Conservation (phyloP, 495 filamentous ascomycete genomes). For the Delitschia confertaspora region DNA sequence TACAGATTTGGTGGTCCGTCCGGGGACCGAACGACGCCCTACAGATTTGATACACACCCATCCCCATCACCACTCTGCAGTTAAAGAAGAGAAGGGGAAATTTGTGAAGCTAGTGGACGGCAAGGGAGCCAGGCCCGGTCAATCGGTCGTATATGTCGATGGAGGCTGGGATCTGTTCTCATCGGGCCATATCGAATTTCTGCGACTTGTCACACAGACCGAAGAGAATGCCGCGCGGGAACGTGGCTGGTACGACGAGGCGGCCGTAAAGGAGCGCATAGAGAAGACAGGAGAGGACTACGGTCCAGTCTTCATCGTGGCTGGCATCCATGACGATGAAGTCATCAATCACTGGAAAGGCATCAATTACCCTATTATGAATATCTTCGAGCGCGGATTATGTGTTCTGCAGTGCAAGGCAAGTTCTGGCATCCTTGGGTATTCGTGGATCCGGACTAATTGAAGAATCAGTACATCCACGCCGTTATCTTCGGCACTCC, state of each 20-base stretch:
- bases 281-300: constrained; percentile 59
- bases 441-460: constrained; percentile 10
- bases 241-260: constrained; percentile 64
- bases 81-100: constrained; percentile 27
- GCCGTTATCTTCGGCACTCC: constrained; percentile 82
- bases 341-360: constrained; percentile 95
- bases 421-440: constrained; percentile 30
- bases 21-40: not conserved
- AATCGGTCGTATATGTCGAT: constrained; percentile 87
- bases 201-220: constrained; percentile 58
- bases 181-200: constrained; percentile 90
- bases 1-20: not conserved
- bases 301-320: constrained; percentile 72
- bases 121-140: constrained; percentile 56
- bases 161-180: constrained; percentile 97
- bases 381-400: constrained; percentile 89
- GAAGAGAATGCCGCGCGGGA: constrained; percentile 59
- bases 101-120: constrained; percentile 62
- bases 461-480: constrained; percentile 61
- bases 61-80: constrained; percentile 13
- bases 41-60: not conserved
- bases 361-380: constrained; percentile 98
- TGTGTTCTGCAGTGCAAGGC: constrained; percentile 92
- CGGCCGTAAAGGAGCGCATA: constrained; percentile 50
- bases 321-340: constrained; percentile 85